phyloP scores from a whole-genome alignment of 768 basidiomycete genomes.

The Lactifluus pinguis region DNA sequence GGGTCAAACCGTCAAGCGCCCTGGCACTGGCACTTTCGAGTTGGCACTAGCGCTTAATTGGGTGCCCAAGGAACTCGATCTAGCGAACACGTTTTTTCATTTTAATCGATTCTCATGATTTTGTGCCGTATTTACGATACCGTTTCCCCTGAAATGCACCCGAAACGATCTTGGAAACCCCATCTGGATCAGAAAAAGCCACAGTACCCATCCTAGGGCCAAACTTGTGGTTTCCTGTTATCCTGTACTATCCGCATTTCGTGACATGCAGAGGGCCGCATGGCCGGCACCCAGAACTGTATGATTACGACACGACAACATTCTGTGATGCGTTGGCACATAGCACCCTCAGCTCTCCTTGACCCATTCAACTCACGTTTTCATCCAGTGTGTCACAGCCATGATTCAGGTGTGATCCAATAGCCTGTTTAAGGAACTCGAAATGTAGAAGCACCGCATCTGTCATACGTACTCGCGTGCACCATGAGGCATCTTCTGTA shows the following conservation, averaged over 20 bases:
- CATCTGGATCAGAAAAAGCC: background rate
- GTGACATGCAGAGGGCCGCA: too few relatives aligned
- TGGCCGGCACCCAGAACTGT: background rate
- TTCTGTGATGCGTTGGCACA: background rate
- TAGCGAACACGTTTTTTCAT: background rate
- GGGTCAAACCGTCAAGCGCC: background rate
- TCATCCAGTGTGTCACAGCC: background rate
- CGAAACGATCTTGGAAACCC: background rate
- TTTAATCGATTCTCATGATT: background rate
- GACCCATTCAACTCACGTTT: background rate
- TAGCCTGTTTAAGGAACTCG: background rate
- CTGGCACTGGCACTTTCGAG: too few relatives aligned
- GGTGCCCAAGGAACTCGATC: background rate
- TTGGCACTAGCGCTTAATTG: background rate
- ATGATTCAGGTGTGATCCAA: background rate
- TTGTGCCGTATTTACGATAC: background rate
- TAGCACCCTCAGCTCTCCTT: background rate
- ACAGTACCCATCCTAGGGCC: background rate
- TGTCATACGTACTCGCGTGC: background rate
- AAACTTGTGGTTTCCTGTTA: background rate
- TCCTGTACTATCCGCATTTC: background rate
- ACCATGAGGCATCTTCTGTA: background rate
- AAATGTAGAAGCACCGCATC: background rate
- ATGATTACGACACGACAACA: background rate
- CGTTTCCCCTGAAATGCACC: background rate